Conservation (phyloP, 768 basidiomycete species). For the Termitomyces sp. region DNA sequence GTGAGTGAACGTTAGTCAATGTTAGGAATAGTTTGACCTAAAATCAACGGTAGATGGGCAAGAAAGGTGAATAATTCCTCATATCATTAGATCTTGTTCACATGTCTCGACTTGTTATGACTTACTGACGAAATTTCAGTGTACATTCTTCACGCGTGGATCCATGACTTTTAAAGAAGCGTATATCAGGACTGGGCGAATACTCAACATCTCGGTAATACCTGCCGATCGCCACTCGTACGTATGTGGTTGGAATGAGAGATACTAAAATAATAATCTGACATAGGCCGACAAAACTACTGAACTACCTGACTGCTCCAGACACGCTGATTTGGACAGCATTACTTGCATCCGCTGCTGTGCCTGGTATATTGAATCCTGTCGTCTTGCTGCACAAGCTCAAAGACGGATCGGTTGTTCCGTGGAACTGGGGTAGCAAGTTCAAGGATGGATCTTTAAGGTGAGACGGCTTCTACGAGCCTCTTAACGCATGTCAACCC, state of each 20-base stretch:
- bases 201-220: slow-evolving; percentile 90
- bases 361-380: slow-evolving; percentile 92
- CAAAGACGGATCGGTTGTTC: slow-evolving; percentile 69
- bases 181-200: slow-evolving; percentile 86
- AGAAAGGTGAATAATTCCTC: slow-evolving; percentile 55
- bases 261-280: neutral
- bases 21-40: neutral
- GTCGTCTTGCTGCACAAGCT: slow-evolving; percentile 94
- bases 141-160: slow-evolving; percentile 86
- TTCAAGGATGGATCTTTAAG: slow-evolving; percentile 92
- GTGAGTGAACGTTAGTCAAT: slow-evolving; percentile 19
- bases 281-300: slow-evolving; percentile 82
- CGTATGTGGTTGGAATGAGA: neutral
- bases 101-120: neutral
- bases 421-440: slow-evolving; percentile 92
- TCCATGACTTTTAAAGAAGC: slow-evolving; percentile 96
- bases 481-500: neutral
- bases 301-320: slow-evolving; percentile 96
- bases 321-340: slow-evolving; percentile 84
- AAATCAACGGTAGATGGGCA: slow-evolving; percentile 56
- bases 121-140: slow-evolving; percentile 31
- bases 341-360: slow-evolving; percentile 84
- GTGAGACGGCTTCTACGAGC: slow-evolving; percentile 27
- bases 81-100: neutral
- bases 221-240: slow-evolving; percentile 86